phyloP scores from a whole-genome alignment of 1,139 yeast species.

The Lodderomyces theae region DNA sequence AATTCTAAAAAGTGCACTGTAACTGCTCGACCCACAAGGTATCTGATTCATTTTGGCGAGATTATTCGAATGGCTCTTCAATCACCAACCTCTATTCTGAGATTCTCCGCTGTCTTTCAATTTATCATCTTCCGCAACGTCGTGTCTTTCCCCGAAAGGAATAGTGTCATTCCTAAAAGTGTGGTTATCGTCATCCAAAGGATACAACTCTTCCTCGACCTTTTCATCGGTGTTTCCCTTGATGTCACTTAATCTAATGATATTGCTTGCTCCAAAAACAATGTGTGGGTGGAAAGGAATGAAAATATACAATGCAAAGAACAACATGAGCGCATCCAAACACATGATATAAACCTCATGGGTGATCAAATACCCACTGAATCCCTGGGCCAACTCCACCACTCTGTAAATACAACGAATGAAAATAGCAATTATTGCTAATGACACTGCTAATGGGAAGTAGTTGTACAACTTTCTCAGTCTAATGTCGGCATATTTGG shows the following conservation, averaged over 20 bases:
- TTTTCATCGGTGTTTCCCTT: constrained; percentile 14
- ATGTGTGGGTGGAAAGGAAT: constrained; percentile 60
- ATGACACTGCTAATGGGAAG: constrained; percentile 48
- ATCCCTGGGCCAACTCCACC: constrained; percentile 74
- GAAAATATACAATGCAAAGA: constrained; percentile 36
- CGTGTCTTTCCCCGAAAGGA: too few relatives aligned
- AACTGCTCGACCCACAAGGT: background rate
- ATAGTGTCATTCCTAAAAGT: too few relatives aligned
- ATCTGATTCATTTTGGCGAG: background rate
- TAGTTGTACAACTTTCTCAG: constrained; percentile 34
- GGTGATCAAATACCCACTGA: constrained; percentile 62
- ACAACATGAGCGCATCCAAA: constrained; percentile 71
- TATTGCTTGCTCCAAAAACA: constrained; percentile 38
- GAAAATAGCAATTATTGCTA: constrained; percentile 54
- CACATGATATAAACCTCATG: constrained; percentile 71
- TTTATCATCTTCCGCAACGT: background rate
- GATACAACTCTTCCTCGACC: background rate
- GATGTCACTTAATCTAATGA: constrained; percentile 12
- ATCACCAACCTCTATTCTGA: background rate
- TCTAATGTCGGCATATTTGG: constrained; percentile 40
- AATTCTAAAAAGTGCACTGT: too few relatives aligned
- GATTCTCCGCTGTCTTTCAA: background rate
- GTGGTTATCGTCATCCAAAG: background rate
- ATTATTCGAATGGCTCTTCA: too few relatives aligned
- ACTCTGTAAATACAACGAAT: constrained; percentile 77